Percentiles rank a stretch among this genome's conserved stretches.
Evolutionary conservation across 1,284 basidiomycete genomes (phyloP).

Genomic region (Sphagnurus paluster): DNA sequence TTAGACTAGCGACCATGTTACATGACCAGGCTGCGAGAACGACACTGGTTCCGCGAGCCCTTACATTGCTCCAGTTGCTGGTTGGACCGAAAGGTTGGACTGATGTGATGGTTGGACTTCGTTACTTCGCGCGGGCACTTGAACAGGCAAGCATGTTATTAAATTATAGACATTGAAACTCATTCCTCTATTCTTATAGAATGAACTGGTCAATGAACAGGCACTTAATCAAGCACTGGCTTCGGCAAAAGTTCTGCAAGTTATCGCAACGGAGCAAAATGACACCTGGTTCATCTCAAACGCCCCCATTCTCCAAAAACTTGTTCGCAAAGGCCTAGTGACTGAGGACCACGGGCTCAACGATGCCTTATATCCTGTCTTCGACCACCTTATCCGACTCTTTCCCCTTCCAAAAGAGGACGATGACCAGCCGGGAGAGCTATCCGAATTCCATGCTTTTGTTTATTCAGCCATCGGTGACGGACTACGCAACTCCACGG

Average conservation of each 20-base stretch:
- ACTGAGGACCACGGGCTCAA: conserved; percentile 78
- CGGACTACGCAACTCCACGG: conserved; percentile 73
- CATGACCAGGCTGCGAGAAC: conserved; percentile 67
- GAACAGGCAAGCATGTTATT: conserved; percentile 60
- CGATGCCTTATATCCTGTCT: conserved; percentile 80
- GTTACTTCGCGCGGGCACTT: conserved; percentile 83
- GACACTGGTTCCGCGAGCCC: conserved; percentile 74
- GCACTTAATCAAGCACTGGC: conserved; percentile 75
- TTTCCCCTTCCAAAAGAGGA: conserved; percentile 84
- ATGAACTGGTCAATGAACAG: conserved; percentile 71
- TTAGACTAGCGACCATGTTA: conserved; percentile 81
- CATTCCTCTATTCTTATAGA: conserved; percentile 37
- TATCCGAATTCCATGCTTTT: conserved; percentile 79
- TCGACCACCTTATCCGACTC: conserved; percentile 84
- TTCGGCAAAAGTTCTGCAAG: conserved; percentile 87
- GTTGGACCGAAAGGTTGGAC: conserved; percentile 85
- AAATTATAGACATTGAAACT: neutral
- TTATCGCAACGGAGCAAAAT: conserved; percentile 82
- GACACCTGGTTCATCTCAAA: conserved; percentile 85
- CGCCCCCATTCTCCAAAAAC: conserved; percentile 79
- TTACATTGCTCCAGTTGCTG: conserved; percentile 81
- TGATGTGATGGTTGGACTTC: conserved; percentile 92
- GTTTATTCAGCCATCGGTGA: conserved; percentile 81
- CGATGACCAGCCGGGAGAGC: conserved; percentile 62
- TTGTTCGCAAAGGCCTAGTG: conserved; percentile 87